phyloP scores from a whole-genome alignment of 2,329 filamentous ascomycete genomes.

The Diplocarpon mali region DNA sequence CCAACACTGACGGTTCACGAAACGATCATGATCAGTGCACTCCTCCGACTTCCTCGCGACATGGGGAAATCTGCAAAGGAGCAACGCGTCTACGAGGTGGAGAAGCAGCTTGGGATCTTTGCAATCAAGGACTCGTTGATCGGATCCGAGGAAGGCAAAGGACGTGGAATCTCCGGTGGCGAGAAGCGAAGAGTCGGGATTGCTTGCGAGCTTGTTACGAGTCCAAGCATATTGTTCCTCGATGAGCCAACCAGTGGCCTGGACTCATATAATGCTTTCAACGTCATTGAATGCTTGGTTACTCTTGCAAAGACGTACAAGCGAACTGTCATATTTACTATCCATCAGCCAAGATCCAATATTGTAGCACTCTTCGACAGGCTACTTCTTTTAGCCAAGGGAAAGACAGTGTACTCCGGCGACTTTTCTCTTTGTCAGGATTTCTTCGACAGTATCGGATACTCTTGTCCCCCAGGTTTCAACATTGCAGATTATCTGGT shows the following conservation, averaged over 20 bases:
- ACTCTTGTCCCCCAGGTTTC: constrained; percentile 88
- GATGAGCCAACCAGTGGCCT: constrained; percentile 95
- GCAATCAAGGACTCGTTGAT: constrained; percentile 93
- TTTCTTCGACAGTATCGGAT: constrained; percentile 89
- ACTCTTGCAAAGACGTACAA: constrained; percentile 94
- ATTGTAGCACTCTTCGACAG: constrained; percentile 96
- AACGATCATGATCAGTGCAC: constrained; percentile 87
- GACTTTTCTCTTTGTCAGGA: constrained; percentile 78
- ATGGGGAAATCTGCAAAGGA: constrained; percentile 87
- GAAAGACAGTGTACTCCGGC: constrained; percentile 86
- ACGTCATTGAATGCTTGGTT: constrained; percentile 91
- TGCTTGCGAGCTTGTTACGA: constrained; percentile 94
- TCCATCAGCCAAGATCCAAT: constrained; percentile 95
- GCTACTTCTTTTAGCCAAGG: constrained; percentile 80
- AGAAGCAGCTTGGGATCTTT: constrained; percentile 88
- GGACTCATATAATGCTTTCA: constrained; percentile 96
- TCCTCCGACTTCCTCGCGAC: constrained; percentile 81
- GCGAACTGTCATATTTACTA: constrained; percentile 94
- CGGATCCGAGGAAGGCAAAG: constrained; percentile 88
- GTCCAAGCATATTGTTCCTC: constrained; percentile 90
- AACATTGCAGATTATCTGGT: constrained; percentile 98
- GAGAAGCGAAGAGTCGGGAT: constrained; percentile 95
- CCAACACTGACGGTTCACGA: constrained; percentile 95
- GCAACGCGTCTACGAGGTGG: constrained; percentile 82
- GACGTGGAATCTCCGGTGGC: constrained; percentile 90